phyloP scores from a whole-genome alignment of 2,329 filamentous ascomycete species.

The Tolypocladium capitatum region DNA sequence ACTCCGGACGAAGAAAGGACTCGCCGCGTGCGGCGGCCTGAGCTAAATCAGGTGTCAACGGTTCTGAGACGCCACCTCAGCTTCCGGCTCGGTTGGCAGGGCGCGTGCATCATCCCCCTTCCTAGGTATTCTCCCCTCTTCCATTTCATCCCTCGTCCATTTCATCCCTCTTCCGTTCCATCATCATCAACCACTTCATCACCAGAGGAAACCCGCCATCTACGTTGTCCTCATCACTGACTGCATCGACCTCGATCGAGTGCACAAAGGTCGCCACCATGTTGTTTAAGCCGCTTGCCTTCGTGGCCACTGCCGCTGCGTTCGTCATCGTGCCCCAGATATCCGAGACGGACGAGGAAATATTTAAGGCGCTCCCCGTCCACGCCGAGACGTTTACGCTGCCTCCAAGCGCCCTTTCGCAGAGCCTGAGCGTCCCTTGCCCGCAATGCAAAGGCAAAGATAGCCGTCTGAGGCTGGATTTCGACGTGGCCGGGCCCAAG shows the following conservation, averaged over 20 bases:
- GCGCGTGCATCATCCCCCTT: not conserved
- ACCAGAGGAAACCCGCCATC: not conserved
- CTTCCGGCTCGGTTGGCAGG: not conserved
- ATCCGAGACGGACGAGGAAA: slow-evolving; percentile 26
- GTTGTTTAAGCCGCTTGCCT: slow-evolving; percentile 18
- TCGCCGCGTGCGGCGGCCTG: too few species aligned
- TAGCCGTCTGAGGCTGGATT: slow-evolving; percentile 37
- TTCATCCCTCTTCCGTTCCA: not conserved
- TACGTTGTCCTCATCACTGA: not conserved
- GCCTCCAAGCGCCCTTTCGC: slow-evolving; percentile 18
- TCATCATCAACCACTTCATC: not conserved
- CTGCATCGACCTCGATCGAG: not conserved
- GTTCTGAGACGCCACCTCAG: not conserved
- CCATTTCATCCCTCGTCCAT: not conserved
- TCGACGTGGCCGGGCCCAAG: slow-evolving; percentile 35
- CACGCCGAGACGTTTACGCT: slow-evolving; percentile 22
- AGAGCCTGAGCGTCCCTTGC: slow-evolving; percentile 37
- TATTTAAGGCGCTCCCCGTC: slow-evolving; percentile 27
- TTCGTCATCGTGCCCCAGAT: slow-evolving; percentile 42
- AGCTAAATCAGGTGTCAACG: not conserved
- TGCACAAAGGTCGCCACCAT: slow-evolving; percentile 9
- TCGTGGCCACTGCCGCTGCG: slow-evolving; percentile 25
- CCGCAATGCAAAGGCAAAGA: slow-evolving; percentile 35
- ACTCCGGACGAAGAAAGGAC: too few species aligned
- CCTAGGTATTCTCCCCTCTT: not conserved